Conservation (phyloP, 2,329 filamentous ascomycete genomes). For the Colletotrichum liaoningense region DNA sequence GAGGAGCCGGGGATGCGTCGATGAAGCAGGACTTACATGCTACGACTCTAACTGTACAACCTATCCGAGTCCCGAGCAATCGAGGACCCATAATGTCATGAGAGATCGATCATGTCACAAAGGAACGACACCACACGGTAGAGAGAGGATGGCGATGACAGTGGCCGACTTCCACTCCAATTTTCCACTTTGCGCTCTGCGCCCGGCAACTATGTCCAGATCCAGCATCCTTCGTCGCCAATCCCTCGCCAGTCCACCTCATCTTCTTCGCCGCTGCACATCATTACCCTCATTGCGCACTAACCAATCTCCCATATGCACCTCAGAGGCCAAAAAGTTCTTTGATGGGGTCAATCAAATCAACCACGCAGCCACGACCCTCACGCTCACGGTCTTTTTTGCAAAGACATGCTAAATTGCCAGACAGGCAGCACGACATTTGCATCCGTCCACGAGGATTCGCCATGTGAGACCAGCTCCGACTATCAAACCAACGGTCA, state of each 20-base stretch:
- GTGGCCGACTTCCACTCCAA: background rate
- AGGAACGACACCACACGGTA: background rate
- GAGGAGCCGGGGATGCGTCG: background rate
- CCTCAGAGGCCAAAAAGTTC: background rate
- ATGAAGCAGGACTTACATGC: background rate
- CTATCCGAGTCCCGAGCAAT: background rate
- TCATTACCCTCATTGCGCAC: constrained; percentile 18
- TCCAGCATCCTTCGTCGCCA: constrained; percentile 5
- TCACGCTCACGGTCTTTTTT: background rate
- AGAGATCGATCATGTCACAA: background rate
- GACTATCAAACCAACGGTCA: constrained; percentile 24
- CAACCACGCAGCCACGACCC: background rate
- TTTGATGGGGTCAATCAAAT: background rate
- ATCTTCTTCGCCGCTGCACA: constrained; percentile 17
- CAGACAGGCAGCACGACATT: constrained; percentile 1
- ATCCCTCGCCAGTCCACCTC: background rate
- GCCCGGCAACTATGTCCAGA: background rate
- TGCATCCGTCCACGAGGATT: constrained; percentile 1
- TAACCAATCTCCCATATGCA: background rate
- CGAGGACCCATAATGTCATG: background rate
- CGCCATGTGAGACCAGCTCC: constrained; percentile 25
- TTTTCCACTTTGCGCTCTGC: background rate
- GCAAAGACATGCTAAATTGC: background rate
- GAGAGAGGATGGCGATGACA: background rate
- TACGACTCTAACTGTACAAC: background rate